phyloP scores from a whole-genome alignment of 768 basidiomycete species.

The Grammothele lineata region DNA sequence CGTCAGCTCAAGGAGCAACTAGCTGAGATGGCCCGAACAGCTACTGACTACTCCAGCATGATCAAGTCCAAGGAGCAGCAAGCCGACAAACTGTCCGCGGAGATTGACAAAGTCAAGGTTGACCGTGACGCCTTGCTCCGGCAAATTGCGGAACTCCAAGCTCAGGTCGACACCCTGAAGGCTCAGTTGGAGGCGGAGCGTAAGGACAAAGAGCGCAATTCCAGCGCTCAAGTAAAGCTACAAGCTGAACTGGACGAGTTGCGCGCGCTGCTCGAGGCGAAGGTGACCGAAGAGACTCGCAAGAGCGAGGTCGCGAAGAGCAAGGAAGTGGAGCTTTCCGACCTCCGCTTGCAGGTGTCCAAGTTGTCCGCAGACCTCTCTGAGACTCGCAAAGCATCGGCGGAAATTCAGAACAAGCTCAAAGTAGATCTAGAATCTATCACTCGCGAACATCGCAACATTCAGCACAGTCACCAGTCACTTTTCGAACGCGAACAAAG shows the following conservation, averaged over 20 bases:
- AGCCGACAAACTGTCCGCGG: conserved; percentile 47
- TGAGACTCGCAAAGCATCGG: conserved; percentile 53
- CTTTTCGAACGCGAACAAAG: conserved; percentile 58
- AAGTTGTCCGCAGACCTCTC: conserved; percentile 65
- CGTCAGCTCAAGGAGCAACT: conserved; percentile 75
- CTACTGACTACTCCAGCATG: conserved; percentile 69
- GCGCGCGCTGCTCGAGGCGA: conserved; percentile 77
- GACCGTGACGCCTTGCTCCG: conserved; percentile 53
- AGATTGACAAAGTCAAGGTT: conserved; percentile 49
- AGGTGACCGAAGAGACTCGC: conserved; percentile 80
- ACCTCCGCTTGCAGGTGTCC: conserved; percentile 60
- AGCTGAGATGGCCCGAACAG: conserved; percentile 69
- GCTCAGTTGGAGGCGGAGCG: conserved; percentile 59
- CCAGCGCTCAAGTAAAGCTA: conserved; percentile 51
- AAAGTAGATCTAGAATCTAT: conserved; percentile 71
- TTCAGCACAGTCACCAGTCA: conserved; percentile 59
- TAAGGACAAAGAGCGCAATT: conserved; percentile 46
- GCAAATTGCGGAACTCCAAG: conserved; percentile 65
- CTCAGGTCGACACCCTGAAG: conserved; percentile 59
- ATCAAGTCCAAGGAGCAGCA: conserved; percentile 77
- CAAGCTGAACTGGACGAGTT: conserved; percentile 85
- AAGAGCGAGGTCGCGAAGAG: conserved; percentile 82
- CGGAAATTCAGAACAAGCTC: conserved; percentile 68
- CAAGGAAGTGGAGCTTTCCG: conserved; percentile 77
- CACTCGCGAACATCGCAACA: conserved; percentile 51